Evolutionary conservation across 148 eudicot genomes (phyloP).

Genomic region (Chenopodium album): DNA sequence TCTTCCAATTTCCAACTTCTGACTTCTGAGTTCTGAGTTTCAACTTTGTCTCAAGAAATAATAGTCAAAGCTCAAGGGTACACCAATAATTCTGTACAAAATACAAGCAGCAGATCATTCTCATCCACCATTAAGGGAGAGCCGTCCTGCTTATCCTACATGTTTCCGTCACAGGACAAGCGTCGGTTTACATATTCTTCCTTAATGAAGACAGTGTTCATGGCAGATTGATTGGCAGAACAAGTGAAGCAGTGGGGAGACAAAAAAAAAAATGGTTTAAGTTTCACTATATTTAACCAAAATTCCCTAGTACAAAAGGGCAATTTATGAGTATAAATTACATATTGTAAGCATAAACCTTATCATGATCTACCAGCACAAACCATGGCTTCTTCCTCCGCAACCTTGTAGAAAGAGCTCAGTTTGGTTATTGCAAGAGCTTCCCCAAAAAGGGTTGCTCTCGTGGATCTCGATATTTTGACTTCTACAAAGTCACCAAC

Average conservation of each 20-base stretch:
- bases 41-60: no score
- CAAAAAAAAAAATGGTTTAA: neutral
- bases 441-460: constrained; percentile 88
- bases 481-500: constrained; percentile 90
- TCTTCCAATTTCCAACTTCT: no score
- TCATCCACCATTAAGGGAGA: no score
- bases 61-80: no score
- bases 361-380: constrained; percentile 42
- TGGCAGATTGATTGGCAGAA: neutral
- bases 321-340: constrained; percentile 7
- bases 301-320: constrained; percentile 7
- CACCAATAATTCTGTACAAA: no score
- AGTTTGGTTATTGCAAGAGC: constrained; percentile 80
- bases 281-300: neutral
- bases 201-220: no score
- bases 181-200: no score
- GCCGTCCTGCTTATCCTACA: no score
- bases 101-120: no score
- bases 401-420: constrained; percentile 65
- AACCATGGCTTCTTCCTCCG: constrained; percentile 52
- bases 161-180: no score
- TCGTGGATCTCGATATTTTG: constrained; percentile 57
- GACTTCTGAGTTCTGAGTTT: no score
- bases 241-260: neutral
- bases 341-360: neutral